phyloP scores from a whole-genome alignment of 768 basidiomycete species.

The Naganishia vishniacii region DNA sequence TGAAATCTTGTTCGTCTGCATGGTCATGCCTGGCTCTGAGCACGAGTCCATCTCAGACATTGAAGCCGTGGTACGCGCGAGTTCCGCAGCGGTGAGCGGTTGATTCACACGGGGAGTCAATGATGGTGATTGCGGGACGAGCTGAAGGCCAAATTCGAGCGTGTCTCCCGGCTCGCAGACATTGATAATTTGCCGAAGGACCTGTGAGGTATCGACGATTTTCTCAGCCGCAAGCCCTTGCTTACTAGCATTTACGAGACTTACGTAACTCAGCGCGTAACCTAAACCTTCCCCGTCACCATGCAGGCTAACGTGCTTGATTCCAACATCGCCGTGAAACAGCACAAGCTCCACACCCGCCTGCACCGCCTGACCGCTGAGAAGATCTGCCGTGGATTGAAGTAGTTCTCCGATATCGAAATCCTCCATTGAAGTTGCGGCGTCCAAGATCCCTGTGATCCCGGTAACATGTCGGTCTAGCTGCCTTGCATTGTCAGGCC shows the following conservation, averaged over 20 bases:
- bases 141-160: constrained; percentile 70
- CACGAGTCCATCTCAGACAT: constrained; percentile 1
- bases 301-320: constrained; percentile 77
- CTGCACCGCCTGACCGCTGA: constrained; percentile 76
- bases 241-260: constrained; percentile 42
- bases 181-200: constrained; percentile 73
- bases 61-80: constrained; percentile 19
- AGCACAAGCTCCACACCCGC: constrained; percentile 83
- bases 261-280: constrained; percentile 76
- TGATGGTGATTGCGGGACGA: constrained; percentile 46
- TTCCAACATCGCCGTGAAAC: constrained; percentile 78
- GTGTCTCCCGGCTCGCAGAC: constrained; percentile 69
- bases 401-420: constrained; percentile 89
- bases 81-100: constrained; percentile 34
- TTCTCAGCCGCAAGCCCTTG: background rate
- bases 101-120: constrained; percentile 36
- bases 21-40: constrained; percentile 32
- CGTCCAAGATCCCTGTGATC: constrained; percentile 22
- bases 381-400: constrained; percentile 79
- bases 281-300: constrained; percentile 79
- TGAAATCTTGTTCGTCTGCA: constrained; percentile 33
- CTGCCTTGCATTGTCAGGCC: background rate
- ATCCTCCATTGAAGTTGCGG: constrained; percentile 53
- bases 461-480: constrained; percentile 5
- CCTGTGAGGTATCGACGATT: constrained; percentile 51